Base-by-base conservation (phyloP, 257 asterid genomes). In the Catharanthus roseus region DNA sequence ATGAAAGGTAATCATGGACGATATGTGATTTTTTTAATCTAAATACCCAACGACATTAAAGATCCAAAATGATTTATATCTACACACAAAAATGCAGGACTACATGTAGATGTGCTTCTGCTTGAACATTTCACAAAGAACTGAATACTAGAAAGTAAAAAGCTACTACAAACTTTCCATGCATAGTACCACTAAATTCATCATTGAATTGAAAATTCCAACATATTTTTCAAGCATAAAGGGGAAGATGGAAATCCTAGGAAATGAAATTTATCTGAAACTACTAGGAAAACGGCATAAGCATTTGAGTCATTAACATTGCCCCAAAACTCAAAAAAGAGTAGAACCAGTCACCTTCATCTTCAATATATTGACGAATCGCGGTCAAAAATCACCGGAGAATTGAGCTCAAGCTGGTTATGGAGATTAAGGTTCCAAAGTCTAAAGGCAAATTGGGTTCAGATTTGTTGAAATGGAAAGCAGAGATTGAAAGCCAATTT, bases 311-410 rank as follows among this genome's bases (percentile, higher is more conserved):
- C 63, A 73, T 74, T 15, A 50, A 24, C 42, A 72, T 47, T 19
- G 24, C 26, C 72, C 96, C 97, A 91, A 96, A 96, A 91, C 71
- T 91, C 97, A 1, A 87, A n/a, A n/a, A 67, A 23, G 96, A 78
- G 87, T 85, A 91, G n/a, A 67, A 74, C 97, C 97, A 91, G 74
- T 91, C 93, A 63, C 96, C 97, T 79, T 91, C 97, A 69, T 89
- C 97, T 69, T 79, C 89, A 26, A 78, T 57, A 41, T 41, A 77
- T 47, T 79, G 84, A 65, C 79, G 79, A 47, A 77, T 61, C 63
- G 85, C 84, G 68, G 93, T 79, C 2, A 87, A 81, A 34, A 77
- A 74, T 10, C 86, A 90, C 63, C 96, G 89, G 75, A 85, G 80
- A 71, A 74, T 79, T 67, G 79, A 73, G 63, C 71, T 80, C 6